Evolutionary conservation across 108 stramenopile genomes (phyloP), one percentile per base, ranked within the genome.

Genomic region (Cyclotella kingstonii): DNA sequence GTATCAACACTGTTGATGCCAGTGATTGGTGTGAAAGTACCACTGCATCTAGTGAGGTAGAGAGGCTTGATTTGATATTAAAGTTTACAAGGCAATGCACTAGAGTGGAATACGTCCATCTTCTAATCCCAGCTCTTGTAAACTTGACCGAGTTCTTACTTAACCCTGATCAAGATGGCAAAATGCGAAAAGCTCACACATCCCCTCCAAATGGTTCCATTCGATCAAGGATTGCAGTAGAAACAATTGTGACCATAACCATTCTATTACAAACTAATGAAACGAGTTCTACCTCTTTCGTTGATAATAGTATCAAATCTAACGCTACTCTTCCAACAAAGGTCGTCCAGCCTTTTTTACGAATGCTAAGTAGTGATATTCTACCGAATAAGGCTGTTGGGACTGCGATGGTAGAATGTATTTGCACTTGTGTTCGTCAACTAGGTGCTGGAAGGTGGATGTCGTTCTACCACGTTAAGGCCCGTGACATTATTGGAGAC

Each of bases 111-210:
- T 86, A 90, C 55, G 55, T 93, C 31, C 81, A 93, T 55, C 76
- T 95, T 47, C 58, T 95, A 21, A 79, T 95, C 14, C 93, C 96
- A 21, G 89, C 89, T 4, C 77, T 95, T 3, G 65, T 96, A 26
- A 85, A 85, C 36, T 72, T 97, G 23, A 64, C 73, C 8, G 92
- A 93, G 44, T 77, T 82, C 14, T 53, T 90, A 30, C 68, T 90
- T 17, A 73, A 70, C 17, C 49, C 76, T 12, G 61, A 56, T 18
- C 17, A 60, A 23, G 70, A 43, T 41, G 40, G 50, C 15, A 53
- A 35, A 26, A 35, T 5, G 17, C n/a, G 52, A 17, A 61, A 54
- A 53, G 11, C 41, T 23, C 30, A 57, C 21, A 56, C 65, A 56
- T 50, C 45, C 0, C 62, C 53, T 25, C 36, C n/a, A 4, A 46